Evolutionary conservation across 2,329 filamentous ascomycete species (phyloP).

Genomic region (Dactylellina parvicollis): DNA sequence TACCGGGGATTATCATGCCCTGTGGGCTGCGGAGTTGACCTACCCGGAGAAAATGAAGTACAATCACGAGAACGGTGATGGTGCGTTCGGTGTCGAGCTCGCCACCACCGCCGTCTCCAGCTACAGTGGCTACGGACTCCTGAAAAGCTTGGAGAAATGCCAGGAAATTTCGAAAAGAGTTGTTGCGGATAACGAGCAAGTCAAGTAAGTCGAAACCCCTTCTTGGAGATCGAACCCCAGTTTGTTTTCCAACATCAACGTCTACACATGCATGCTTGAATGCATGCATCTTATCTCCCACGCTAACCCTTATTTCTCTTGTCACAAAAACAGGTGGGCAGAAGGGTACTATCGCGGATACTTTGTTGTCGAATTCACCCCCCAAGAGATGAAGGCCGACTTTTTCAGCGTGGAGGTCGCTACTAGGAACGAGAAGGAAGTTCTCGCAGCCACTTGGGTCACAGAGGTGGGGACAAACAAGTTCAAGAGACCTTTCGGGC

Average conservation of each 20-base stretch:
- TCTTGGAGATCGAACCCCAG: slow-evolving; percentile 2
- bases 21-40: slow-evolving; percentile 55
- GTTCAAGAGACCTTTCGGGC: slow-evolving; percentile 55
- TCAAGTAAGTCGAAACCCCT: slow-evolving; percentile 50
- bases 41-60: slow-evolving; percentile 53
- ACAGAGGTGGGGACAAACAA: slow-evolving; percentile 55
- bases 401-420: slow-evolving; percentile 53
- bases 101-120: slow-evolving; percentile 55
- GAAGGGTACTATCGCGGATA: slow-evolving; percentile 56
- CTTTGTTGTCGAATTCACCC: slow-evolving; percentile 54
- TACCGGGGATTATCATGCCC: slow-evolving; percentile 55
- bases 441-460: slow-evolving; percentile 54
- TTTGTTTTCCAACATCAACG: slow-evolving; percentile 35
- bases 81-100: slow-evolving; percentile 55
- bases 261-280: slow-evolving; percentile 16
- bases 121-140: slow-evolving; percentile 52
- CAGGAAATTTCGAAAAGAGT: slow-evolving; percentile 41
- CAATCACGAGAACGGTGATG: slow-evolving; percentile 53
- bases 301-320: slow-evolving; percentile 25
- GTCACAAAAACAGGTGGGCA: slow-evolving; percentile 53
- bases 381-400: slow-evolving; percentile 54
- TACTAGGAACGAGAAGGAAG: slow-evolving; percentile 51
- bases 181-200: slow-evolving; percentile 48
- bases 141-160: slow-evolving; percentile 34
- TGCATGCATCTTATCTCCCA: slow-evolving; percentile 29